Conservation (phyloP, 1,284 basidiomycete genomes). For the Papiliotrema fonsecae region DNA sequence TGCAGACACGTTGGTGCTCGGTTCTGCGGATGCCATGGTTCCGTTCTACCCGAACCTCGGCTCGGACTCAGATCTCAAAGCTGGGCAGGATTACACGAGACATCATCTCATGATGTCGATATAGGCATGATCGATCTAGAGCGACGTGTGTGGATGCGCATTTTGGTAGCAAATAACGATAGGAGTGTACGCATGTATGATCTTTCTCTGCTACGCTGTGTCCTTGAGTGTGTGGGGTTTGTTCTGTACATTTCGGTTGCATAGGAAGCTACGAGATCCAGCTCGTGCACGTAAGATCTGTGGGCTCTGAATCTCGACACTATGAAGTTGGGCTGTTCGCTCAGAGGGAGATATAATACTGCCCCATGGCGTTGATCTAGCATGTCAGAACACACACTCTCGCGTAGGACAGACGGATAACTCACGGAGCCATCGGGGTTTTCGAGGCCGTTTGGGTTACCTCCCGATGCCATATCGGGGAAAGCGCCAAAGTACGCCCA, state of each 20-base stretch:
- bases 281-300: too few species aligned
- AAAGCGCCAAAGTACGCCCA: constrained; percentile 38
- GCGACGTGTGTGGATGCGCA: not conserved
- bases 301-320: too few species aligned
- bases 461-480: constrained; percentile 7
- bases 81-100: constrained; percentile 71
- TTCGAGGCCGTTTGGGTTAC: constrained; percentile 20
- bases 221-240: too few species aligned
- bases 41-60: constrained; percentile 90
- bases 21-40: constrained; percentile 82
- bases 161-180: not conserved
- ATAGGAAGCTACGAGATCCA: too few species aligned
- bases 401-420: too few species aligned
- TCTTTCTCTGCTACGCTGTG: not conserved
- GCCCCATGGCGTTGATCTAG: constrained; percentile 23
- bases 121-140: constrained; percentile 12
- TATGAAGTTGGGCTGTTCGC: too few species aligned
- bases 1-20: constrained; percentile 66
- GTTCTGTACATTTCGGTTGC: too few species aligned
- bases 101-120: constrained; percentile 64
- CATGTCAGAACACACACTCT: not conserved
- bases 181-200: not conserved
- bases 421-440: constrained; percentile 16
- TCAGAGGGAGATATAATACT: constrained; percentile 15
- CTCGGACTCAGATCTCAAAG: constrained; percentile 75